Conservation (phyloP, 2,329 filamentous ascomycete genomes). For the Arthroderma sp. region DNA sequence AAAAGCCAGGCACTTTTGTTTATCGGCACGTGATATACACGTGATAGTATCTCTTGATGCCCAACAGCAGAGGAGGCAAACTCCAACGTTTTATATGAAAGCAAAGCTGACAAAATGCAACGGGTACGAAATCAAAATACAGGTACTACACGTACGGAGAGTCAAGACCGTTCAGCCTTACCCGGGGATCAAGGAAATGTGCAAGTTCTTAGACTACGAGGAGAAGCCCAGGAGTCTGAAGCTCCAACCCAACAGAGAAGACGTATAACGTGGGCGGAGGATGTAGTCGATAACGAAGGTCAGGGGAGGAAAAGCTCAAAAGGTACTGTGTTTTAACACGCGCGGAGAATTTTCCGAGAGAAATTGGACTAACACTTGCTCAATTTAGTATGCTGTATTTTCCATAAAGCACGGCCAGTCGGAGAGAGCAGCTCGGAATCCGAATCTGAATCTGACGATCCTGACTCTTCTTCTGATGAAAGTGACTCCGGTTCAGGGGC, state of each 20-base stretch:
- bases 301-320: constrained; percentile 90
- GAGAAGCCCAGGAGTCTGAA: constrained; percentile 4
- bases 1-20: no score
- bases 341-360: not conserved
- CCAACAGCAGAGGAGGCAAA: no score
- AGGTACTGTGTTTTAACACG: constrained; percentile 40
- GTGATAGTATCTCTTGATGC: no score
- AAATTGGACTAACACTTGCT: not conserved
- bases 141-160: no score
- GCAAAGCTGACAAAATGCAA: no score
- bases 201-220: constrained; percentile 7
- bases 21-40: no score
- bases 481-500: no score
- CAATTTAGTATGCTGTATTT: constrained; percentile 86
- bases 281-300: constrained; percentile 90
- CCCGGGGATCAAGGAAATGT: no score
- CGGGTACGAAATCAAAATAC: no score
- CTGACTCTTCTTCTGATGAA: constrained; percentile 30
- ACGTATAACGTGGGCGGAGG: constrained; percentile 81
- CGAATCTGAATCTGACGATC: constrained; percentile 40
- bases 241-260: constrained; percentile 3
- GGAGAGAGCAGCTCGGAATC: constrained; percentile 62
- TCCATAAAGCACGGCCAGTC: constrained; percentile 69
- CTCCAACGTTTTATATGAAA: no score
- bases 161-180: no score